Conservation (phyloP, 257 asterid genomes). For the Phtheirospermum japonicum region DNA sequence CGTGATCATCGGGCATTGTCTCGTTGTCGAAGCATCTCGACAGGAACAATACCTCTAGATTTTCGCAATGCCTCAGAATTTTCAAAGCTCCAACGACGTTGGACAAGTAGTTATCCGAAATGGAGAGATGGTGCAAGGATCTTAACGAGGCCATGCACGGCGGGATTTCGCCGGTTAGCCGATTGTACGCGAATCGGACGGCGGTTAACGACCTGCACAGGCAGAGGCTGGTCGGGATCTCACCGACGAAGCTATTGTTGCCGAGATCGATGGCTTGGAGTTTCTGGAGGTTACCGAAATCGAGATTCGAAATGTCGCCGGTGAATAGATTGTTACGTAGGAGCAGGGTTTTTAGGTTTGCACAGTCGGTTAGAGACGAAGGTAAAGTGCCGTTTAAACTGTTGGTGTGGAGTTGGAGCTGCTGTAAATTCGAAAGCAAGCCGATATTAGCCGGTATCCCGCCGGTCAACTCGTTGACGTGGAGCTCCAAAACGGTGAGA, state of each 20-base stretch:
- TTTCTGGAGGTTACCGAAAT: conserved; percentile 42
- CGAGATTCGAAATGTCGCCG: conserved; percentile 44
- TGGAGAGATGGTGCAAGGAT: conserved; percentile 36
- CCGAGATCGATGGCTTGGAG: conserved; percentile 47
- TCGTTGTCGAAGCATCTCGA: conserved; percentile 49
- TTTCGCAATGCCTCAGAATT: conserved; percentile 38
- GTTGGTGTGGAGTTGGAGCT: conserved; percentile 51
- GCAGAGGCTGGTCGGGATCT: conserved; percentile 43
- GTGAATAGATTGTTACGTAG: conserved; percentile 44
- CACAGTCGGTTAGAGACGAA: conserved; percentile 41
- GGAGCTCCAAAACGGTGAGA: conserved; percentile 41
- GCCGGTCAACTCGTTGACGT: conserved; percentile 38
- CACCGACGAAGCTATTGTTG: conserved; percentile 45
- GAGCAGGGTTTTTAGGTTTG: conserved; percentile 43
- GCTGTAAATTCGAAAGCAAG: conserved; percentile 35
- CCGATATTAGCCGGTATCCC: conserved; percentile 42
- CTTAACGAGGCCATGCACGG: conserved; percentile 40
- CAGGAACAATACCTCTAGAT: conserved; percentile 45
- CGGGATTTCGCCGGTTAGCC: conserved; percentile 43
- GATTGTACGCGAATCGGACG: conserved; percentile 44
- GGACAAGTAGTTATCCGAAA: conserved; percentile 39
- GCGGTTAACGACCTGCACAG: conserved; percentile 41
- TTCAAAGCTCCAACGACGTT: conserved; percentile 39
- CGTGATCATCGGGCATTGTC: conserved; percentile 34
- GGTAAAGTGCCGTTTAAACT: conserved; percentile 44